phyloP scores from a whole-genome alignment of 805 yeast species.

The Hanseniaspora thailandica region DNA sequence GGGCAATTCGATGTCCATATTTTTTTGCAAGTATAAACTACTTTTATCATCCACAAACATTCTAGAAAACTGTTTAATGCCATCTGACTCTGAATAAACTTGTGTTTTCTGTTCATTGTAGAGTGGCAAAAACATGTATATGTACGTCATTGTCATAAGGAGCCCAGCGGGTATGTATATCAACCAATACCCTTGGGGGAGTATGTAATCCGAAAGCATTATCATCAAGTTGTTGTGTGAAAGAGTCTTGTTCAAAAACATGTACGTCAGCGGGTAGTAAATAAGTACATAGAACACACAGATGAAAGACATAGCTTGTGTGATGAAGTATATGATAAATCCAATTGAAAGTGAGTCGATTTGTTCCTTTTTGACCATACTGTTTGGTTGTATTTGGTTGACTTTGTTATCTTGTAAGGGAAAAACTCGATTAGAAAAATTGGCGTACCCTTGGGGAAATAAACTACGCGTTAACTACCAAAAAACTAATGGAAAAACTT shows the following conservation, averaged over 20 bases:
- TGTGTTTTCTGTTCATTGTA: background rate
- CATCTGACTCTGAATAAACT: background rate
- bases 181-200: slow-evolving; percentile 14
- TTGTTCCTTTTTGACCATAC: background rate
- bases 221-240: background rate
- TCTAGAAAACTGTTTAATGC: background rate
- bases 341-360: slow-evolving; percentile 13
- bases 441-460: no score
- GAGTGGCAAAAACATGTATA: slow-evolving; percentile 5
- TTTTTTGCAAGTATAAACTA: background rate
- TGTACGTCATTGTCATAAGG: background rate
- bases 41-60: slow-evolving; percentile 10
- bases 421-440: background rate
- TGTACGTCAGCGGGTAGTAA: slow-evolving; percentile 5
- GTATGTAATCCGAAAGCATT: slow-evolving; percentile 6
- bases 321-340: slow-evolving; percentile 4
- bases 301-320: background rate
- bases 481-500: no score
- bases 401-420: no score
- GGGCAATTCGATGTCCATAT: slow-evolving; percentile 2
- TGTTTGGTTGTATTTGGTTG: background rate
- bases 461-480: no score
- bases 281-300: slow-evolving; percentile 1
- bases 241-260: background rate
- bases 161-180: slow-evolving; percentile 4